These are phyloP conservation scores for Sarocladium strictum DNA, from an alignment of 2,329 filamentous ascomycete genomes.

Conservation along the genomic window DNA sequence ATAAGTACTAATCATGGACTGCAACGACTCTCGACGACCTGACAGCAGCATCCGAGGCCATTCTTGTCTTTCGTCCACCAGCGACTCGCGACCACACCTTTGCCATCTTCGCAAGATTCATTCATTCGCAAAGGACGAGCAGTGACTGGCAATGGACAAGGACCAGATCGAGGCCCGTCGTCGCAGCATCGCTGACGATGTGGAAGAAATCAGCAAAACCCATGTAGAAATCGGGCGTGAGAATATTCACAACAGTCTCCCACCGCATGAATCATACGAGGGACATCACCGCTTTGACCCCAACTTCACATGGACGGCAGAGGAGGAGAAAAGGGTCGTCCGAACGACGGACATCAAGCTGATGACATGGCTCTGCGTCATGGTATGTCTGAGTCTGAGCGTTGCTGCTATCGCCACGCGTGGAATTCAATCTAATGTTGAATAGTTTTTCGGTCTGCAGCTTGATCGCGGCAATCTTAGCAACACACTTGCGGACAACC, in stretches of 20 bases:
- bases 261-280: conserved; percentile 29
- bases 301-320: conserved; percentile 41
- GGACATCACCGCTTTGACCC: conserved; percentile 36
- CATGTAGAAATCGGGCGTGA: conserved; percentile 30
- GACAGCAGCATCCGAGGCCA: too few relatives aligned
- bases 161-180: conserved; percentile 23
- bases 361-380: conserved; percentile 36
- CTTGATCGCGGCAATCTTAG: conserved; percentile 58
- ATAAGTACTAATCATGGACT: neutral
- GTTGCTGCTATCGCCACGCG: neutral
- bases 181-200: conserved; percentile 17
- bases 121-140: too few relatives aligned
- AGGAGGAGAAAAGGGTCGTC: conserved; percentile 50
- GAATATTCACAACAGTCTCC: conserved; percentile 25
- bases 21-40: neutral
- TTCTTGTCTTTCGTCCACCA: too few relatives aligned
- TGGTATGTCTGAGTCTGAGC: conserved; percentile 22
- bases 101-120: too few relatives aligned
- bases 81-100: too few relatives aligned
- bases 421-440: neutral
- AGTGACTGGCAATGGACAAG: conserved; percentile 18
- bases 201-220: conserved; percentile 19
- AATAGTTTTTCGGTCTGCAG: conserved; percentile 54
- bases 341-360: conserved; percentile 43
- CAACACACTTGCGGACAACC: conserved; percentile 56